Conservation (phyloP, 225 moss, liverwort and hornwort genomes). For the Climacium dendroides region DNA sequence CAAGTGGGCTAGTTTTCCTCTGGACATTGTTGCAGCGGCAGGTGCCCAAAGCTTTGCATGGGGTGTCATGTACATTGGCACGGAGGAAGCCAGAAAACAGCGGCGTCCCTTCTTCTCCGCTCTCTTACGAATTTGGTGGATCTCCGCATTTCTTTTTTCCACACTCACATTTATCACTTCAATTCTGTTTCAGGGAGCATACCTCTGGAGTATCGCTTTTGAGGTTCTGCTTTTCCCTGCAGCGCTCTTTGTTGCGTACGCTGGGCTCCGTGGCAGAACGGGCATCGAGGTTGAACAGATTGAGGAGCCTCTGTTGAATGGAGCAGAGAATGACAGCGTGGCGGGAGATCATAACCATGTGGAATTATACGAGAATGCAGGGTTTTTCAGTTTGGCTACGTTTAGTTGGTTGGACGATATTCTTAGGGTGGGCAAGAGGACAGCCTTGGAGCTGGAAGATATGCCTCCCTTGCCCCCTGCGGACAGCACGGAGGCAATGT, state of each 20-base stretch:
- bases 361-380: constrained; percentile 52
- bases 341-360: constrained; percentile 4
- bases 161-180: constrained; percentile 6
- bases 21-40: constrained; percentile 10
- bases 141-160: constrained; percentile 18
- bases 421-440: constrained; percentile 48
- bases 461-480: constrained; percentile 43
- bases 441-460: constrained; percentile 53
- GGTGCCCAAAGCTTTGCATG: constrained; percentile 18
- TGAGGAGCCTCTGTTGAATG: constrained; percentile 32
- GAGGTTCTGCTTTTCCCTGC: constrained; percentile 30
- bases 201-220: constrained; percentile 6
- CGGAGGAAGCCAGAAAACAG: constrained; percentile 11
- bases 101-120: neutral
- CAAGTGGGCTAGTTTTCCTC: constrained; percentile 14
- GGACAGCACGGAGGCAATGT: constrained; percentile 38
- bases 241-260: constrained; percentile 11
- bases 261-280: constrained; percentile 21
- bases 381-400: constrained; percentile 25
- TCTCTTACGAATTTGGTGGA: constrained; percentile 40
- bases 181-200: neutral
- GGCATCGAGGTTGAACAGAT: constrained; percentile 17
- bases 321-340: neutral
- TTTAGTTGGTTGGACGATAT: constrained; percentile 60
- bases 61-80: constrained; percentile 13